Base-by-base conservation (phyloP, 176 grass and related monocot species). In the Tuctoria greenei region DNA sequence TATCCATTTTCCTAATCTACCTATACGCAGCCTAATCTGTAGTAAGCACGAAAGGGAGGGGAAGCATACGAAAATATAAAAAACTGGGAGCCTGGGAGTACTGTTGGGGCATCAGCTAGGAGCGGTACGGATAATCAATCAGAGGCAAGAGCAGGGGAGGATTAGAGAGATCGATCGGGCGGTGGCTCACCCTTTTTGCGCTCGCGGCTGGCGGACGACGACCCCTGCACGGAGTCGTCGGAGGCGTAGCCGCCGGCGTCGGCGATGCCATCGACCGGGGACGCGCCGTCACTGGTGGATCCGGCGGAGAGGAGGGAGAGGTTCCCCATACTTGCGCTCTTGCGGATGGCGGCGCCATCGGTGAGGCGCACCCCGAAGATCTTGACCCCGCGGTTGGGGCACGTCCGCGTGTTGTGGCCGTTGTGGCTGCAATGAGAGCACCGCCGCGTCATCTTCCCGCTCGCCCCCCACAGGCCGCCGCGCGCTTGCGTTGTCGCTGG, bases 371-470 rank as follows among this genome's bases (percentile, higher is more conserved):
- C 95, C 21, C 91, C 95, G 74, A 98, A 98, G 74, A 95, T 83
- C 84, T 90, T 98, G 55, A 98, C 95, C 57, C 95, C 87, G 73
- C 91, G 86, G 89, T 92, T 95, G 49, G 91, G 91, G 86, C 91
- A 98, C 72, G 95, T 98, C 82, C 91, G 61, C 25, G 91, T 95
- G 88, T 98, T 94, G 82, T 98, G 95, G 36, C 95, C 91, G 82
- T 95, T 90, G 86, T 98, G 91, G 89, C 89, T 90, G 83, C 95
- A 95, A 84, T 98, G 95, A 69, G 95, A 98, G 84, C 95, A 98
- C 71, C 95, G 83, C 86, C 95, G 81, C 79, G 86, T 98, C 95
- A 98, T 98, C 41, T 91, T 39, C 40, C 56, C 13, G 0, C 39
- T 5, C 40, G 31, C 31, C 31, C 31, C 31, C 31, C 31, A 3